These are phyloP conservation scores for Stygiomarasmius scandens DNA, from an alignment of 1,284 basidiomycete genomes.

Conservation along the genomic window DNA sequence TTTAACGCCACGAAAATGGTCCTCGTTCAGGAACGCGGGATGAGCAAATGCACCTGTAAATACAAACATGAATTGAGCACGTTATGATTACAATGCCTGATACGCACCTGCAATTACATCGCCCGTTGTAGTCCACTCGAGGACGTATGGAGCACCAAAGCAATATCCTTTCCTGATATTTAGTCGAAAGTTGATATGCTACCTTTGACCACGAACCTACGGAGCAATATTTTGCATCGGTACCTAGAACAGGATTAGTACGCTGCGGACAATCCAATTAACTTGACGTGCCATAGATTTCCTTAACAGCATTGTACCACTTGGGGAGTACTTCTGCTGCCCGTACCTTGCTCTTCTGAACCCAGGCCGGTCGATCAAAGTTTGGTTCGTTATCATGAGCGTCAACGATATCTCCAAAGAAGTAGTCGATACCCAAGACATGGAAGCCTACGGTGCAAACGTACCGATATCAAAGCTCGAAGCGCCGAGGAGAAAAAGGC, in stretches of 20 bases:
- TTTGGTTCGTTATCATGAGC: slow-evolving; percentile 9
- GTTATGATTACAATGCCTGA: slow-evolving; percentile 10
- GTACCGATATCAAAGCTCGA: neutral
- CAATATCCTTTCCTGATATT: neutral
- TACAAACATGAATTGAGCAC: neutral
- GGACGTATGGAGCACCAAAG: slow-evolving; percentile 23
- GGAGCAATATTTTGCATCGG: slow-evolving; percentile 32
- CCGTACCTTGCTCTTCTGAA: slow-evolving; percentile 5
- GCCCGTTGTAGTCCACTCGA: slow-evolving; percentile 13
- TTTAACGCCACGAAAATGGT: slow-evolving; percentile 20
- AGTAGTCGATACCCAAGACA: slow-evolving; percentile 18
- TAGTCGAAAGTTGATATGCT: neutral
- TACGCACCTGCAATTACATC: neutral
- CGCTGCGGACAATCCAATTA: neutral
- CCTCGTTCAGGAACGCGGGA: slow-evolving; percentile 19
- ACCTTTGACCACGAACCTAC: slow-evolving; percentile 26
- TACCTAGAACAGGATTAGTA: slow-evolving; percentile 23
- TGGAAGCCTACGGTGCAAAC: slow-evolving; percentile 8
- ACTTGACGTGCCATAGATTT: slow-evolving; percentile 35
- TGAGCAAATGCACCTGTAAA: slow-evolving; percentile 23
- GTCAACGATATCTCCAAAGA: slow-evolving; percentile 13
- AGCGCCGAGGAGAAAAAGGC: neutral
- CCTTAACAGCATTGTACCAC: slow-evolving; percentile 52
- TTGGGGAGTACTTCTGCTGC: slow-evolving; percentile 39
- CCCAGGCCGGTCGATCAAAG: slow-evolving; percentile 11